Evolutionary conservation across 805 yeast species (phyloP).

Genomic region (Starmerella riodocensis): DNA sequence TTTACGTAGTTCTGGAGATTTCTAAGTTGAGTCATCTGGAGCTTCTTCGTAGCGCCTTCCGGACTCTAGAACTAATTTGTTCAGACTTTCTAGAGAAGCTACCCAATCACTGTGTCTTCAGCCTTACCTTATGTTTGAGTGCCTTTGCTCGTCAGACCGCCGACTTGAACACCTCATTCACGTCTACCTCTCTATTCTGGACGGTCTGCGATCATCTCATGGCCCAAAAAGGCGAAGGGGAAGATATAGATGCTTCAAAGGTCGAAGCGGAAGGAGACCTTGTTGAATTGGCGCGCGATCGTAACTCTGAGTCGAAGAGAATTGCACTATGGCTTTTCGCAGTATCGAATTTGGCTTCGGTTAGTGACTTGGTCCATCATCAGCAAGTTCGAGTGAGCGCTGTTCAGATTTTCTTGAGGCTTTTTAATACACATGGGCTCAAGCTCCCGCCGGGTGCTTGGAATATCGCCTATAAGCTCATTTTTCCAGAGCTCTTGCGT

Average conservation of each 20-base stretch:
- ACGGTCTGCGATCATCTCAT: constrained; percentile 61
- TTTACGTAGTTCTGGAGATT: constrained; percentile 35
- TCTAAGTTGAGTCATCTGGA: constrained; percentile 24
- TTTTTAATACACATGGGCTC: constrained; percentile 57
- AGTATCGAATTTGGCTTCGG: constrained; percentile 44
- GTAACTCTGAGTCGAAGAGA: constrained; percentile 13
- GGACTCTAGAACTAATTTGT: constrained; percentile 65
- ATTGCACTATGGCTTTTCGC: constrained; percentile 52
- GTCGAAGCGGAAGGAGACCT: constrained; percentile 15
- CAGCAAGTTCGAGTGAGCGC: constrained; percentile 83
- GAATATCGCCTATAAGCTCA: constrained; percentile 52
- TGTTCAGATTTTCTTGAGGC: constrained; percentile 73
- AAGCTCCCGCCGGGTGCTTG: constrained; percentile 42
- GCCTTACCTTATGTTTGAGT: constrained; percentile 56
- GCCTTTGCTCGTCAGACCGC: constrained; percentile 56
- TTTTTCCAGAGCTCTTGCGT: constrained; percentile 35
- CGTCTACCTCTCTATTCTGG: constrained; percentile 89
- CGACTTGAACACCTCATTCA: constrained; percentile 79
- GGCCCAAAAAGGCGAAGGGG: constrained; percentile 19
- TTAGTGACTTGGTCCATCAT: constrained; percentile 46
- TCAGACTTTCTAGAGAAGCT: constrained; percentile 70
- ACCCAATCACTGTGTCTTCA: constrained; percentile 50
- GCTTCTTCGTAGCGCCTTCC: constrained; percentile 58
- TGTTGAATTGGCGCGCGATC: constrained; percentile 22
- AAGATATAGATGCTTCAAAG: constrained; percentile 2